Evolutionary conservation across 106 monocot species (phyloP), one percentile per base, ranked within the genome.

Genomic region (Agapanthus africanus): DNA sequence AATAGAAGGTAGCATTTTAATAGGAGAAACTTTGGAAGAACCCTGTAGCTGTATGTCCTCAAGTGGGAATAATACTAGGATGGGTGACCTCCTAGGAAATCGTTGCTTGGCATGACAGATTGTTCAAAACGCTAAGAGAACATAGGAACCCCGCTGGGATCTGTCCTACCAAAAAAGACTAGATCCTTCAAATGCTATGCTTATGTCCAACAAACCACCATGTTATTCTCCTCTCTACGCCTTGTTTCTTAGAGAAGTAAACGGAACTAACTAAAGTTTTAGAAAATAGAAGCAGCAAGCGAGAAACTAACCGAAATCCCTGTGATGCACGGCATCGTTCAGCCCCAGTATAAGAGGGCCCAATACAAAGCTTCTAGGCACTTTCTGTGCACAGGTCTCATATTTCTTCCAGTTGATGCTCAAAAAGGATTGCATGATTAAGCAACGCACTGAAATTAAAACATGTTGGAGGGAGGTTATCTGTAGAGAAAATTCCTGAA

Each of bases 351-450:
- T 49, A 30, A 91, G 78, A 16, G 91, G 88, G 28, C 91, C 91
- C 73, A 86, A 61, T 19, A 95, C 56, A 73, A 95, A 95, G 37
- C 70, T 81, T 74, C 40, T 72, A 63, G 95, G 88, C 65, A 95
- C 73, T 78, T 68, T 78, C 52, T 69, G 77, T 51, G 82, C 81
- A 54, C 35, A 77, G 28, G 31, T 49, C 63, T 37, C 69, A 69
- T 71, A 47, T 34, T 69, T 61, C 27, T 80, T 70, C 91, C 91
- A 95, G 67, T 81, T 68, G 65, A 91, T 77, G 73, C 51, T 50
- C 77, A 95, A 80, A 82, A 91, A 91, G 31, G 91, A 95, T 37
- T 91, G 65, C 95, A 95, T 84, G 51, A 95, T 84, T 73, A 95
- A 82, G 64, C 83, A 86, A 7, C 95, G 75, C 14, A 95, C 91